Conservation (phyloP, 2,329 filamentous ascomycete species). For the Xylaria sp. region DNA sequence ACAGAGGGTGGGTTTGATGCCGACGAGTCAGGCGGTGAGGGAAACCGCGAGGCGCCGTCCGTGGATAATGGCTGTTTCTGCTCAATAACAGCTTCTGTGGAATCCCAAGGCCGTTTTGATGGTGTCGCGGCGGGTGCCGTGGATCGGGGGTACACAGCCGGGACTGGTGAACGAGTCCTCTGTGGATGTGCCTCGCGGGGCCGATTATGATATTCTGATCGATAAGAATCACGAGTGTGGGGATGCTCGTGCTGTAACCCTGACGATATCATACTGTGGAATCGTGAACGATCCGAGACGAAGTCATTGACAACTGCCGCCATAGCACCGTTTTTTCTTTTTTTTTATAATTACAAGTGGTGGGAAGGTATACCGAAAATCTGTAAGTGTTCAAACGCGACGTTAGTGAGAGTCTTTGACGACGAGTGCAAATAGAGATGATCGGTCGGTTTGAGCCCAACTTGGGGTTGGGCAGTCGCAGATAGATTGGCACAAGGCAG, state of each 20-base stretch:
- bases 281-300: conserved; percentile 76
- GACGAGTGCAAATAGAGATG: not conserved
- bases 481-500: conserved; percentile 4
- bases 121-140: conserved; percentile 41
- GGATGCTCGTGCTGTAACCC: conserved; percentile 59
- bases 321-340: conserved; percentile 59
- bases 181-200: conserved; percentile 44
- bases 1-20: conserved; percentile 56
- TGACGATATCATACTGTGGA: conserved; percentile 74
- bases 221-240: conserved; percentile 56
- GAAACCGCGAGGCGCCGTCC: conserved; percentile 59
- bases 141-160: conserved; percentile 40
- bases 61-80: conserved; percentile 44
- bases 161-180: conserved; percentile 41
- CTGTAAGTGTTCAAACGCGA: not conserved
- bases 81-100: conserved; percentile 39
- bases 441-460: conserved; percentile 2
- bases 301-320: conserved; percentile 75
- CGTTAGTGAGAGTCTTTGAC: conserved; percentile 20
- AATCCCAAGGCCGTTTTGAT: conserved; percentile 47
- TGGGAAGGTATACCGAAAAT: conserved; percentile 21
- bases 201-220: conserved; percentile 52
- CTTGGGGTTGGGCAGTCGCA: conserved; percentile 1
- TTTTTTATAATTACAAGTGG: conserved; percentile 15
- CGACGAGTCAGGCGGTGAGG: conserved; percentile 65